Evolutionary conservation across 441 rosid genomes (phyloP).

Genomic region (Pelargonium citronellum): DNA sequence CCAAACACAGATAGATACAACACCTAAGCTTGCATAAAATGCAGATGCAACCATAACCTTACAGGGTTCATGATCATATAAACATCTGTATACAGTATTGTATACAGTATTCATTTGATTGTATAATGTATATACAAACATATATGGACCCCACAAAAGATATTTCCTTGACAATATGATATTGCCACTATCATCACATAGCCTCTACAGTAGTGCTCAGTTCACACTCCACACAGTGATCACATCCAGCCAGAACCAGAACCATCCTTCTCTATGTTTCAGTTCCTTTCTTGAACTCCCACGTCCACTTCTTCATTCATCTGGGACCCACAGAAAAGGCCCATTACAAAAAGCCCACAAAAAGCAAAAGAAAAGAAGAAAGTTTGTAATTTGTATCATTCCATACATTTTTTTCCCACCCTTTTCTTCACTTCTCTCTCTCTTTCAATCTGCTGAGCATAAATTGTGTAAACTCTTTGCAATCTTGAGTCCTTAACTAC

Average conservation of each 20-base stretch:
- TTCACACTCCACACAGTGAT: neutral
- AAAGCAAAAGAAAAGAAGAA: neutral
- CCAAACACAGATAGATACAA: neutral
- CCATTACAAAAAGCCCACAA: slow-evolving; percentile 3
- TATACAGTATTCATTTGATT: too few relatives aligned
- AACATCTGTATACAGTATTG: neutral
- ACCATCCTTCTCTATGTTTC: neutral
- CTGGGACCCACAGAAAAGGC: neutral
- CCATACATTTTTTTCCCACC: neutral
- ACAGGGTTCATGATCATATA: neutral
- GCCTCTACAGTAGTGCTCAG: neutral
- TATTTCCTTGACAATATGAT: neutral
- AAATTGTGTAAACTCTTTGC: neutral
- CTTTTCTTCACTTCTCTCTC: neutral
- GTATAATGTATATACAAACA: too few relatives aligned
- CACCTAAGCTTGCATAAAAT: neutral
- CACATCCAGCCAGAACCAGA: neutral
- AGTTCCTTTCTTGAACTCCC: neutral
- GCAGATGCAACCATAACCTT: neutral
- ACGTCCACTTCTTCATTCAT: neutral
- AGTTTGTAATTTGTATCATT: neutral
- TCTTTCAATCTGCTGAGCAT: neutral
- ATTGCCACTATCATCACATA: neutral
- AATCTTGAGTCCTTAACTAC: neutral
- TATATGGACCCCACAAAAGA: slow-evolving; percentile 8